These are phyloP conservation scores for Trichosporon ovoides DNA, from an alignment of 1,284 basidiomycete species.

Conservation along the genomic window DNA sequence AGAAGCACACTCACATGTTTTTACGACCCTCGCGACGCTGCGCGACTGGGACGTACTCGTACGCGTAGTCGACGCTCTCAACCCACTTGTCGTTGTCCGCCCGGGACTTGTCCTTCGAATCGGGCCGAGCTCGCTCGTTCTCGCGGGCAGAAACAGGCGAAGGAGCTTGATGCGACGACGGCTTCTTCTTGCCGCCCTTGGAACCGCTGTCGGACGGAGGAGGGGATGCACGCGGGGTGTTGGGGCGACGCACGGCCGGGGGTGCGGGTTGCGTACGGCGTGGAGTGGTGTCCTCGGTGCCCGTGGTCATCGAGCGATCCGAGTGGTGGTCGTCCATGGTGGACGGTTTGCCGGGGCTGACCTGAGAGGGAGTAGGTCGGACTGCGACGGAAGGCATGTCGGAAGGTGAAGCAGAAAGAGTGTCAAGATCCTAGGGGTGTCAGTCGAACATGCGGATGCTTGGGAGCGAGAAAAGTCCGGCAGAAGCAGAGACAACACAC, in stretches of 20 bases:
- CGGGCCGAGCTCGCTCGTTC: background rate
- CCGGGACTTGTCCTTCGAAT: background rate
- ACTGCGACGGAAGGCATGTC: conserved; percentile 3
- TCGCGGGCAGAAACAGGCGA: background rate
- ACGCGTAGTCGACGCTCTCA: conserved; percentile 39
- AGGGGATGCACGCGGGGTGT: conserved; percentile 1
- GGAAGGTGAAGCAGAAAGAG: background rate
- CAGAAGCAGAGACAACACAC: background rate
- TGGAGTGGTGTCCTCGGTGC: background rate
- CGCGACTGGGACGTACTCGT: conserved; percentile 43
- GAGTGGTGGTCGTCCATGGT: conserved; percentile 5
- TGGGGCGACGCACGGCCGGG: background rate
- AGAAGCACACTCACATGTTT: conserved; percentile 29
- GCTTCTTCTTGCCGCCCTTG: background rate
- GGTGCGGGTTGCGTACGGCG: background rate
- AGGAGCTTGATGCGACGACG: background rate
- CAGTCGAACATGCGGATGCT: background rate
- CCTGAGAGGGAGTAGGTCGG: background rate
- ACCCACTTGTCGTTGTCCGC: conserved; percentile 22
- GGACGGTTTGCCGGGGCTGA: background rate
- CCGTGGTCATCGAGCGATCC: background rate
- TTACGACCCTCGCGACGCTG: conserved; percentile 26
- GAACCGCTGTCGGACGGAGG: background rate
- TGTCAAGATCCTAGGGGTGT: background rate
- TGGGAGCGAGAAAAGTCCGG: background rate